Percentiles rank a stretch among this genome's conserved stretches.
phyloP scores from a whole-genome alignment of 2,329 filamentous ascomycete species.

The Verticillium isaacii region DNA sequence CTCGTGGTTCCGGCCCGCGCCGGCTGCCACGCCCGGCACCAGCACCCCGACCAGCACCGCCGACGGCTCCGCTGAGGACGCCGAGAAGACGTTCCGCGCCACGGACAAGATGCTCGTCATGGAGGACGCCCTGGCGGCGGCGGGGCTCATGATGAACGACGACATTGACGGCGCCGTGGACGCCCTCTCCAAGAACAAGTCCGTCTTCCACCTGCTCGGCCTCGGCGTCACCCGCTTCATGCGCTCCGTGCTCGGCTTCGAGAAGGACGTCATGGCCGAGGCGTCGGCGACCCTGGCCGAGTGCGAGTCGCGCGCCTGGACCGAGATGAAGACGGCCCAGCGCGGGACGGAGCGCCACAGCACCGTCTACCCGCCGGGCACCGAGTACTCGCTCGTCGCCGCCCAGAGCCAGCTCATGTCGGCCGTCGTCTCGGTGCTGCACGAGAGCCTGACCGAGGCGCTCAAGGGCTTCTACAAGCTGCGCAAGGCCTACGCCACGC shows the following conservation, averaged over 20 bases:
- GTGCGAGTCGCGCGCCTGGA: constrained; percentile 71
- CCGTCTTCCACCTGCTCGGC: constrained; percentile 85
- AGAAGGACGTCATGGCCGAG: constrained; percentile 85
- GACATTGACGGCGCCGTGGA: constrained; percentile 81
- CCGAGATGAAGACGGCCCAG: constrained; percentile 71
- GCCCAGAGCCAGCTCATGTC: constrained; percentile 86
- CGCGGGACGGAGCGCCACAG: constrained; percentile 21
- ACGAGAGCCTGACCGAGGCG: constrained; percentile 87
- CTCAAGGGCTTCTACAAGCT: constrained; percentile 91
- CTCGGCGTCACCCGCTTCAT: constrained; percentile 80
- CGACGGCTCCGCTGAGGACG: constrained; percentile 33
- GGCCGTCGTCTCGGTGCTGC: constrained; percentile 82
- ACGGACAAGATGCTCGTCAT: constrained; percentile 41
- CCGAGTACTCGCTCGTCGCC: constrained; percentile 80
- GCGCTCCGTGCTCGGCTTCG: constrained; percentile 80
- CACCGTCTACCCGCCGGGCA: constrained; percentile 71
- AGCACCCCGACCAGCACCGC: constrained; percentile 20
- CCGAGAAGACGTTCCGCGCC: background rate
- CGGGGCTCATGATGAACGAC: constrained; percentile 77
- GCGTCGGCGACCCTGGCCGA: constrained; percentile 67
- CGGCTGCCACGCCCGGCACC: constrained; percentile 26
- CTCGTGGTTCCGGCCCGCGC: constrained; percentile 45
- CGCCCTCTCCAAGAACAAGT: constrained; percentile 65
- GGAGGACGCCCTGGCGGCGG: constrained; percentile 57
- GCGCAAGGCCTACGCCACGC: constrained; percentile 77